These are phyloP conservation scores for Exophiala phaeomuriformis DNA, from an alignment of 2,329 filamentous ascomycete genomes.

Conservation along the genomic window DNA sequence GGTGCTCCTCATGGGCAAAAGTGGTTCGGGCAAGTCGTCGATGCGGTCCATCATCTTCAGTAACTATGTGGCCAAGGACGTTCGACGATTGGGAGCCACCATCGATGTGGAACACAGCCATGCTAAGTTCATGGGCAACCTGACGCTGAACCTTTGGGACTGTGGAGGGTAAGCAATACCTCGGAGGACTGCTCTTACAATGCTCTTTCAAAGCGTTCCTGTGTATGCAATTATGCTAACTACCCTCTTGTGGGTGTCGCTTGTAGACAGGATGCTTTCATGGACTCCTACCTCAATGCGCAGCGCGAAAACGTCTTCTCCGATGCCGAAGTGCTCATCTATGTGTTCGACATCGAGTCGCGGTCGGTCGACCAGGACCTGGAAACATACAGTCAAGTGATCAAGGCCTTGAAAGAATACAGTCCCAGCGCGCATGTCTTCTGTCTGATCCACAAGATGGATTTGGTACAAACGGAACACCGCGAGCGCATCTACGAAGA, in stretches of 20 bases:
- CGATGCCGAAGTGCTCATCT: constrained; percentile 79
- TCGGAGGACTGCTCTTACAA: neutral
- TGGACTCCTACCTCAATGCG: constrained; percentile 94
- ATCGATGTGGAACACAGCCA: constrained; percentile 98
- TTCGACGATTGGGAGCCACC: constrained; percentile 82
- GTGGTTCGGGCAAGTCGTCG: constrained; percentile 92
- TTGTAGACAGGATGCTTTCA: constrained; percentile 84
- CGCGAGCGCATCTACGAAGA: constrained; percentile 80
- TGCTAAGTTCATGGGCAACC: constrained; percentile 96
- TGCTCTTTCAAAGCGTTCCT: neutral
- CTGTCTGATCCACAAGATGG: constrained; percentile 97
- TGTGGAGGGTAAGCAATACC: constrained; percentile 65
- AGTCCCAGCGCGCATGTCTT: constrained; percentile 78
- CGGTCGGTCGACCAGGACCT: constrained; percentile 90
- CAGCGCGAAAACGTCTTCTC: constrained; percentile 95
- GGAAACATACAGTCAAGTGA: constrained; percentile 83
- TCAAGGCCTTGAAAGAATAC: constrained; percentile 79
- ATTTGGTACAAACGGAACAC: constrained; percentile 74
- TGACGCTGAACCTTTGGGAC: constrained; percentile 97
- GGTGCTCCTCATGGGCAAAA: constrained; percentile 87
- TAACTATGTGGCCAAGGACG: constrained; percentile 96
- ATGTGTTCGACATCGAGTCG: constrained; percentile 98
- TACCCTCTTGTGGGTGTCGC: constrained; percentile 9
- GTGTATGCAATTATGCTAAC: neutral
- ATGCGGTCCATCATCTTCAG: constrained; percentile 99